Evolutionary conservation across 371 early-diverging fungal genomes (phyloP).

Genomic region (Dentiscutata heterogama): DNA sequence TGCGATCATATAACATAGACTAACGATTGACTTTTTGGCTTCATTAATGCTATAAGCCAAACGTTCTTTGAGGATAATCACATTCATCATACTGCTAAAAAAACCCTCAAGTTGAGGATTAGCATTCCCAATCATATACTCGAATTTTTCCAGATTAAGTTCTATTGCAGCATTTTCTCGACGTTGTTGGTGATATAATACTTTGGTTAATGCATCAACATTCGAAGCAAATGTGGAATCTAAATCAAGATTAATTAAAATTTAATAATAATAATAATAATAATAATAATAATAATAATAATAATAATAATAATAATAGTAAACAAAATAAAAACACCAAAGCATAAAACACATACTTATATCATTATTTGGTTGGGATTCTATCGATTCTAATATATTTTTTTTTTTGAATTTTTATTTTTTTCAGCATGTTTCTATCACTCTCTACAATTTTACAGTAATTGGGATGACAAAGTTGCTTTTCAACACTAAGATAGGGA

Average conservation of each 20-base stretch:
- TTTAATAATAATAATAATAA: neutral
- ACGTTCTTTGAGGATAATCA: neutral
- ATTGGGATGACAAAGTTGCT: neutral
- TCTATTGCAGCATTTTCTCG: neutral
- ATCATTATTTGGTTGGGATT: neutral
- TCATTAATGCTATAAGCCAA: conserved; percentile 10
- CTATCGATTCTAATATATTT: neutral
- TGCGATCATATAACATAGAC: conserved; percentile 3
- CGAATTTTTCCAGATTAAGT: neutral
- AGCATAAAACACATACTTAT: neutral
- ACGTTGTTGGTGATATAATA: neutral
- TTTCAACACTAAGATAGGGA: neutral
- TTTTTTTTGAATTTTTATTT: conserved; percentile 2
- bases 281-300: neutral
- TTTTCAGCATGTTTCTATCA: neutral
- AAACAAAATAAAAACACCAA: neutral
- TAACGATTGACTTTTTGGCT: conserved; percentile 13
- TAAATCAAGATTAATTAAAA: neutral
- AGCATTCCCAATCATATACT: neutral
- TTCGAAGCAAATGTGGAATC: neutral
- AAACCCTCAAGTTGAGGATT: neutral
- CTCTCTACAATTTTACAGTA: conserved; percentile 3
- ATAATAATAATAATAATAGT: neutral
- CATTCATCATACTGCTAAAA: neutral
- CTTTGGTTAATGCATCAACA: neutral